phyloP scores from a whole-genome alignment of 768 basidiomycete species.

The Dentipellis fragilis region DNA sequence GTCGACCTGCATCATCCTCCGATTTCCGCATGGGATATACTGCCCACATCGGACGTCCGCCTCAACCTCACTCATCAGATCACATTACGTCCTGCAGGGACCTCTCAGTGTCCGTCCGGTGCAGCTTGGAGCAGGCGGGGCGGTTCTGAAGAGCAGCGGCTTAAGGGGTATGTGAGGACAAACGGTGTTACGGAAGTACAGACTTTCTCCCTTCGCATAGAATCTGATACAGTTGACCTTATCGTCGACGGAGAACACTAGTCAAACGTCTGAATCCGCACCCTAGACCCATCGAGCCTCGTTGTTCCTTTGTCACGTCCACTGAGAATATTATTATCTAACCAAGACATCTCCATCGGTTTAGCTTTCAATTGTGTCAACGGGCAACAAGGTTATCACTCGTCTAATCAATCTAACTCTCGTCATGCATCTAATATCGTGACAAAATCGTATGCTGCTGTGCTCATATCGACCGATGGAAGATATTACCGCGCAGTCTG shows the following conservation, averaged over 20 bases:
- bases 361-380: too few relatives aligned
- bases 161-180: neutral
- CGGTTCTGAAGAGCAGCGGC: neutral
- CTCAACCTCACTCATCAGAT: conserved; percentile 8
- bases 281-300: too few relatives aligned
- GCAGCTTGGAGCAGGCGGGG: neutral
- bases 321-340: too few relatives aligned
- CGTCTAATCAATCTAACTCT: too few relatives aligned
- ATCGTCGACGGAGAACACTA: neutral
- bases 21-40: neutral
- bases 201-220: neutral
- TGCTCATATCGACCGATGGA: too few relatives aligned
- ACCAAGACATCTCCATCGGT: too few relatives aligned
- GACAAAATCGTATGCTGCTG: too few relatives aligned
- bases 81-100: conserved; percentile 1
- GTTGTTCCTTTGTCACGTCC: too few relatives aligned
- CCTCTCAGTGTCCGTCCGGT: neutral
- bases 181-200: neutral
- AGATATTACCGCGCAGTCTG: too few relatives aligned
- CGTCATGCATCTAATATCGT: too few relatives aligned
- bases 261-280: too few relatives aligned
- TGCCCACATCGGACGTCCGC: neutral
- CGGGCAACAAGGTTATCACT: too few relatives aligned
- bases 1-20: neutral
- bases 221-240: neutral